Conservation (phyloP, 1,139 yeast genomes). For the Hyphopichia wangnamkhiaoensis region DNA sequence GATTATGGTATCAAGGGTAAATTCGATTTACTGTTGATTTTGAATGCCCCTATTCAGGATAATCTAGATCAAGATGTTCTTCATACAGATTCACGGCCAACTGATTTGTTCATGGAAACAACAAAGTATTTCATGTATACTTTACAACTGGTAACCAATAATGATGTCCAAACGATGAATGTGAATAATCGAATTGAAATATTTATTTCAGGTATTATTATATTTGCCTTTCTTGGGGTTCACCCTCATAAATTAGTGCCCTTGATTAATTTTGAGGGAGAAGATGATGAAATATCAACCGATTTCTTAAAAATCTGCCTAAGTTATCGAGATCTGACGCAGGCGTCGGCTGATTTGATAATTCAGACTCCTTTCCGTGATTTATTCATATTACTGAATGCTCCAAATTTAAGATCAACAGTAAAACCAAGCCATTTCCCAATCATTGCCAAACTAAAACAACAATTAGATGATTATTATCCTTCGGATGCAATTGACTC, state of each 20-base stretch:
- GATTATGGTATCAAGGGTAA: too few species aligned
- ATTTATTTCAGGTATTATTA: conserved; percentile 21
- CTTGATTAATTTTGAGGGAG: conserved; percentile 22
- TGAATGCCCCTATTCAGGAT: too few species aligned
- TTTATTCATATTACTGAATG: too few species aligned
- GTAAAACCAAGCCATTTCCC: too few species aligned
- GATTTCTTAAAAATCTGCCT: neutral
- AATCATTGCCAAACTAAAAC: conserved; percentile 15
- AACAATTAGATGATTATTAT: conserved; percentile 9
- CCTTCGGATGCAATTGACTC: neutral
- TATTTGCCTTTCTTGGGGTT: conserved; percentile 29
- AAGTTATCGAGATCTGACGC: neutral
- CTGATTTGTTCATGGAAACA: conserved; percentile 15
- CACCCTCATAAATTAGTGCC: conserved; percentile 35
- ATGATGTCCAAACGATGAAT: neutral
- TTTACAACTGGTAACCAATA: neutral
- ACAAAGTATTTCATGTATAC: conserved; percentile 24
- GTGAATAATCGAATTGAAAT: conserved; percentile 16
- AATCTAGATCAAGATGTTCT: too few species aligned
- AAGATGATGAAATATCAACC: conserved; percentile 4
- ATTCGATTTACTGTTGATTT: too few species aligned
- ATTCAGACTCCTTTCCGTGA: too few species aligned
- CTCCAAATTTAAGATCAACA: neutral
- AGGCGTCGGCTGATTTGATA: too few species aligned
- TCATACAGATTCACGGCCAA: too few species aligned